Base-by-base conservation (phyloP, 805 yeast genomes). In the Candida gorgasii region DNA sequence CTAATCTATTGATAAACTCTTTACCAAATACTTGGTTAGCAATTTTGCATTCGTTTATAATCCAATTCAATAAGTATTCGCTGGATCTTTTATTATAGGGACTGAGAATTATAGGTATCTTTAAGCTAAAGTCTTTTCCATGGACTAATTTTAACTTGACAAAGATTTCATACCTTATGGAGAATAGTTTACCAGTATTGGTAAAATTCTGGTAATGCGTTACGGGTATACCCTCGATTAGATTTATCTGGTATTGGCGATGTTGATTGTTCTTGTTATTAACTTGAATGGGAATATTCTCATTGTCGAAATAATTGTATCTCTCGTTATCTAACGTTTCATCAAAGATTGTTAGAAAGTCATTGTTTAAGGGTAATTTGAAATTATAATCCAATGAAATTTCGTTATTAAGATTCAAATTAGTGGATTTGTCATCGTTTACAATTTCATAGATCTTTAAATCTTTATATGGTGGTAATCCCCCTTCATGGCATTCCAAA, bases 121-220 rank as follows among this genome's bases (percentile, higher is more conserved):
- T 56, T 8, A 77, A 55, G 33, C 71, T 76, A 29, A 80, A 61
- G 44, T 76, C 78, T 48, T 76, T 78, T 2, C 76, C 75, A 29
- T 70, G 75, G 13, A 59, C 57, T 16, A 78, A 54, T 45, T 77
- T 78, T 33, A 78, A 67, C 43, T 76, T 79, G 16, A 82, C 45
- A 0, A 69, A 56, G 3, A 78, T 50, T 46, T 76, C 80, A 54
- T 79, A 82, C 18, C 78, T 64, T 7, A 80, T 57, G 18, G 79
- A 69, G 50, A 70, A 81, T 16, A 79, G 62, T 34, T 65, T 67
- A 0, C 84, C 82, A 11, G 70, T 56, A 13, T 74, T 68, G 7
- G 84, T 75, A 52, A 79, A 75, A 8, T 73, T 72, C 58, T 59
- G 84, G 56, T 56, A 67, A 58, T 65, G 83, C 1, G 75, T 62